Percentiles rank a stretch among this genome's conserved stretches.
Conservation (phyloP, 2,329 filamentous ascomycete genomes). For the Cordyceps cateniannulata region DNA sequence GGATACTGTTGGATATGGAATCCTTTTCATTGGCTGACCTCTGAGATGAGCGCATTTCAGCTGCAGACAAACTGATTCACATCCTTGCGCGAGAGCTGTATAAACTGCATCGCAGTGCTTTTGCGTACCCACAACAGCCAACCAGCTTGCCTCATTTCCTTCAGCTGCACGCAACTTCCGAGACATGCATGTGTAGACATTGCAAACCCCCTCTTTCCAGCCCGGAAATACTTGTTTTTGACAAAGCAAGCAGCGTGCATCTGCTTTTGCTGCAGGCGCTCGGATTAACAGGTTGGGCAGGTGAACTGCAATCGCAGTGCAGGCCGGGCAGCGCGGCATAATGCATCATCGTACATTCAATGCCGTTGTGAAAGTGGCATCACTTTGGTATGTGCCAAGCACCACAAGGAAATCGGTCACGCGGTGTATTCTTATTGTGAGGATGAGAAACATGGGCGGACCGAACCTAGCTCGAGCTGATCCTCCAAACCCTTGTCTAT, state of each 20-base stretch:
- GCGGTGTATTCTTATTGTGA: no score
- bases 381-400: neutral
- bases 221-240: neutral
- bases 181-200: conserved; percentile 2
- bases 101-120: neutral
- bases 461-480: no score
- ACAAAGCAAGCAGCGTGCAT: neutral
- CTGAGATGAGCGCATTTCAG: neutral
- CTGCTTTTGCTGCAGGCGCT: neutral
- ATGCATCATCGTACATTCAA: neutral
- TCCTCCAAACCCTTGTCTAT: no score
- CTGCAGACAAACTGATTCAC: neutral
- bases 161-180: neutral
- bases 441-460: no score
- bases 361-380: neutral
- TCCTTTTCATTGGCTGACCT: neutral
- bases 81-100: neutral
- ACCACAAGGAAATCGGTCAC: no score
- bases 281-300: no score
- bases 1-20: neutral
- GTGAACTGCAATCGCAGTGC: no score
- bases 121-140: neutral
- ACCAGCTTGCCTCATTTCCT: neutral
- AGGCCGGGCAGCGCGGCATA: no score
- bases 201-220: neutral